phyloP scores from a whole-genome alignment of 192 early-diverging fungal genomes.

The Phlyctochytrium bullatum region DNA sequence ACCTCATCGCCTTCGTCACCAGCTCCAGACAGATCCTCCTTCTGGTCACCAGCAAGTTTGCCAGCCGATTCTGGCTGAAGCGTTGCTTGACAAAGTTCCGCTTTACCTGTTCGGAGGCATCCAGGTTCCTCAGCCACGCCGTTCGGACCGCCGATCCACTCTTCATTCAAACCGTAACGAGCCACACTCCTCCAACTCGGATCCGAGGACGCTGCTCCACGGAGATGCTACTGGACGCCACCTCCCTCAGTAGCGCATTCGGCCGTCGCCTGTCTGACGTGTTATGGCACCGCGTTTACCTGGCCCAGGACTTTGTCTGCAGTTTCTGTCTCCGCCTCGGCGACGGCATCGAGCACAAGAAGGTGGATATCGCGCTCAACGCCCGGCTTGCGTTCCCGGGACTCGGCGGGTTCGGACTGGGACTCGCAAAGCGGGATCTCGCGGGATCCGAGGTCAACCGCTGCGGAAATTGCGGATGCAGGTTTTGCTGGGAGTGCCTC shows the following conservation, averaged over 20 bases:
- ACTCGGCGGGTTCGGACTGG: too few species aligned
- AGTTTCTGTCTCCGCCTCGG: neutral
- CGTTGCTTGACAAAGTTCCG: neutral
- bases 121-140: too few species aligned
- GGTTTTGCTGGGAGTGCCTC: constrained; percentile 1
- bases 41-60: neutral
- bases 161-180: neutral
- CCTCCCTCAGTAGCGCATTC: too few species aligned
- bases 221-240: neutral
- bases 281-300: neutral
- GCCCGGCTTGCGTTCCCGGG: too few species aligned
- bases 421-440: too few species aligned
- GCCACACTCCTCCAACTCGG: neutral
- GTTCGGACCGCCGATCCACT: neutral
- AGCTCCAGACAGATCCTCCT: neutral
- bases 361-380: too few species aligned
- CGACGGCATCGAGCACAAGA: neutral
- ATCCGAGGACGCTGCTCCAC: too few species aligned
- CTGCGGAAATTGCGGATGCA: neutral
- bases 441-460: too few species aligned
- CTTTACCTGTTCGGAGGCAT: too few species aligned
- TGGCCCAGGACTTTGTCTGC: neutral
- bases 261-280: neutral
- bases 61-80: neutral
- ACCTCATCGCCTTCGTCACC: neutral